phyloP scores from a whole-genome alignment of 2,329 filamentous ascomycete species.

The Cytospora piceae region DNA sequence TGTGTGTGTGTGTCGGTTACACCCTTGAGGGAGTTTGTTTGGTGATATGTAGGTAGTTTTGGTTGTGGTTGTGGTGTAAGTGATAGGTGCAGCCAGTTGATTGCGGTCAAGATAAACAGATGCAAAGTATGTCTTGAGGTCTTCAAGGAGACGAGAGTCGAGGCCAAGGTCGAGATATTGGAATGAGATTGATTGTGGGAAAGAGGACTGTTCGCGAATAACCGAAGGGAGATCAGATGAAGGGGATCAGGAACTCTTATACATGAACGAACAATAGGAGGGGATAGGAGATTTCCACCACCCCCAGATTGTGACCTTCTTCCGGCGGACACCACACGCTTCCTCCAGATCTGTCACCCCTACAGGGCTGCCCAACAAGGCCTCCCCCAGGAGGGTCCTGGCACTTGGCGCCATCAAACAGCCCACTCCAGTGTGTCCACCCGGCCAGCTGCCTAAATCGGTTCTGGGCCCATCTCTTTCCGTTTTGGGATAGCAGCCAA shows the following conservation, averaged over 20 bases:
- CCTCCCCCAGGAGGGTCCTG: neutral
- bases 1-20: conserved; percentile 3
- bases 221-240: neutral
- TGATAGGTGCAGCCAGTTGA: conserved; percentile 1
- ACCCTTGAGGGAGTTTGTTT: neutral
- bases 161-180: neutral
- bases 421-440: conserved; percentile 9
- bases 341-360: neutral
- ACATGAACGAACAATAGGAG: neutral
- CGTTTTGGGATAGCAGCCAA: conserved; percentile 19
- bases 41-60: neutral
- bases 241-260: neutral
- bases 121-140: neutral
- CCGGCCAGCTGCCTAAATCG: conserved; percentile 12
- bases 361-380: neutral
- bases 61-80: neutral
- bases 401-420: neutral
- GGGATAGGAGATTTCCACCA: neutral
- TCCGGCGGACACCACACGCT: neutral
- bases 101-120: neutral
- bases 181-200: neutral
- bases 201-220: neutral
- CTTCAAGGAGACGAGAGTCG: neutral
- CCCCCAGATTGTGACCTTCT: neutral
- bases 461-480: conserved; percentile 5